Evolutionary conservation across 805 yeast genomes (phyloP), one percentile per base, ranked within the genome.

Genomic region (Ogataea populi-albae): DNA sequence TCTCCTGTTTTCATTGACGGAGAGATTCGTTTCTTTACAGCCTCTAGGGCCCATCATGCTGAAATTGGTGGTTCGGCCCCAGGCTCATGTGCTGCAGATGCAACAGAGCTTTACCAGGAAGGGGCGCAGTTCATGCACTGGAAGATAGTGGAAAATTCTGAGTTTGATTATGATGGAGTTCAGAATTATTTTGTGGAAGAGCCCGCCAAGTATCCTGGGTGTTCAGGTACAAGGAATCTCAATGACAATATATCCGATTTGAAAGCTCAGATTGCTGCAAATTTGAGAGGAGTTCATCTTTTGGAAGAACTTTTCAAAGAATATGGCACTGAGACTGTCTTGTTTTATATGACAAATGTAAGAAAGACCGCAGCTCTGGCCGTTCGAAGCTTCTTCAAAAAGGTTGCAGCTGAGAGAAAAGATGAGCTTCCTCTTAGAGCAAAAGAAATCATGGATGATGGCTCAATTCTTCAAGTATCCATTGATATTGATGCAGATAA

Each of bases 21-120:
- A 19, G 52, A 65, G 25, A 66, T 71, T n/a, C 61, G 66, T 17
- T 74, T 73, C 46, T 73, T 73, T 61, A 69, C 71, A 15, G 80
- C 79, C 4, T 66, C 78, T 3, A 57, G 80, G 37, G 79, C 77
- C 4, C 80, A 75, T 53, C 81, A 75, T 54, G 75, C 80, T 20
- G 80, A 75, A 43, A 74, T 75, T 45, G 80, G 80, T 29, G 73
- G 77, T 15, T 68, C 75, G 35, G 64, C 74, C 31, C 75, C 79
- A 7, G 79, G 79, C 3, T 66, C 75, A 2, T 72, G 70, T 66
- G 73, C 77, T 19, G 71, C 79, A 3, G 62, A 71, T 48, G 73
- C 79, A n/a, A 70, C 69, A 46, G 65, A 69, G 25, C 62, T 75
- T 27, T 69, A 55, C 41, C 73, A 73, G 39, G 81, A 75, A 53